Percentiles rank a stretch among this genome's conserved stretches.
These are phyloP conservation scores for Lactifluus piperatus DNA, from an alignment of 768 basidiomycete species.

Conservation along the genomic window DNA sequence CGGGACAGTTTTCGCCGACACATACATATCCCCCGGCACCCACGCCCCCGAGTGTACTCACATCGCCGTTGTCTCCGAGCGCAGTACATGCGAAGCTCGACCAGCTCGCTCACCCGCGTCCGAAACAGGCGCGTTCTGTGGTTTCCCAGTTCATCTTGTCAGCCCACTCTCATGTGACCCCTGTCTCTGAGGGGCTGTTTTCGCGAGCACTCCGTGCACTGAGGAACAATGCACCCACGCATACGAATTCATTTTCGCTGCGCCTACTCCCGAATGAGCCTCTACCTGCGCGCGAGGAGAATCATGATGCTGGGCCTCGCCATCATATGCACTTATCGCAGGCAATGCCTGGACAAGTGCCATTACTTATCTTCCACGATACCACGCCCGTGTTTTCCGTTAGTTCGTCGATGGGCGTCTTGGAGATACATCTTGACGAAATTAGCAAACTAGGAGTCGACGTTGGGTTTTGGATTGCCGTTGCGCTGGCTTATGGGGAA, in stretches of 20 bases:
- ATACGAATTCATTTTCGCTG: constrained; percentile 18
- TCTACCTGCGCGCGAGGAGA: background rate
- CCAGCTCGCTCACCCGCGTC: constrained; percentile 17
- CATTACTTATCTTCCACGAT: constrained; percentile 62
- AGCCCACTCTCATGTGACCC: constrained; percentile 23
- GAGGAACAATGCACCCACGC: constrained; percentile 11
- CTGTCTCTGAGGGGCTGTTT: constrained; percentile 21
- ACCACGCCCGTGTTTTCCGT: constrained; percentile 58
- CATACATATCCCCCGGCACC: constrained; percentile 33
- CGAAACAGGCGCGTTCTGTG: background rate
- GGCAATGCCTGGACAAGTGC: constrained; percentile 28
- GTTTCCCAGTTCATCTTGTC: constrained; percentile 28
- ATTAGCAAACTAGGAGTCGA: constrained; percentile 58
- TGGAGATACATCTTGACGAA: constrained; percentile 54
- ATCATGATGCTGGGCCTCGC: background rate
- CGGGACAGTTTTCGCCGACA: constrained; percentile 17
- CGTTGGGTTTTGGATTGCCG: constrained; percentile 67
- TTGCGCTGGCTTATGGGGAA: constrained; percentile 66
- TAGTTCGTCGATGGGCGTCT: constrained; percentile 46
- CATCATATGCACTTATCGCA: background rate
- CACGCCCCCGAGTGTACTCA: constrained; percentile 23
- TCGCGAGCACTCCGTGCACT: constrained; percentile 25
- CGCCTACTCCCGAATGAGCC: constrained; percentile 13
- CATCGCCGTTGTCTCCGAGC: constrained; percentile 26
- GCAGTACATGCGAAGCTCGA: constrained; percentile 27